Evolutionary conservation across 1,284 basidiomycete genomes (phyloP).

Genomic region (Sphagnurus paluster): DNA sequence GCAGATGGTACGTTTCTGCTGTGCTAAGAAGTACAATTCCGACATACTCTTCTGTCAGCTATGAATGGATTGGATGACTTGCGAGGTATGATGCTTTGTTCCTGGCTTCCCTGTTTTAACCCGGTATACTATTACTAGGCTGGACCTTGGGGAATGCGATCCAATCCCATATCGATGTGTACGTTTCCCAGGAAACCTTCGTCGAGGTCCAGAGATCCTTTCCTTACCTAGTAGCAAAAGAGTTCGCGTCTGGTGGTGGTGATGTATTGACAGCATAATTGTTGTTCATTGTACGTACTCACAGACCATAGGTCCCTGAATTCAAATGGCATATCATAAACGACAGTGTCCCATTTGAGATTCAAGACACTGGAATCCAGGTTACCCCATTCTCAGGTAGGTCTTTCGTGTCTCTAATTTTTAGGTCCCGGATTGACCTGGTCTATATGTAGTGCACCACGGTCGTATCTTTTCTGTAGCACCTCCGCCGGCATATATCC

Average conservation of each 20-base stretch:
- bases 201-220: constrained; percentile 65
- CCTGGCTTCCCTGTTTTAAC: constrained; percentile 6
- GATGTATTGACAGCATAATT: constrained; percentile 45
- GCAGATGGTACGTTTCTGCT: constrained; percentile 57
- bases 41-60: constrained; percentile 44
- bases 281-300: not conserved
- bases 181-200: constrained; percentile 66
- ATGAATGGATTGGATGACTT: constrained; percentile 85
- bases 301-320: constrained; percentile 59
- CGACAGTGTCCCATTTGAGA: constrained; percentile 61
- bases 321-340: constrained; percentile 81
- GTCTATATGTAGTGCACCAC: constrained; percentile 57
- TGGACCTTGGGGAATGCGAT: constrained; percentile 74
- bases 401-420: constrained; percentile 14
- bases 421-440: not conserved
- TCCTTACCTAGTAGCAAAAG: constrained; percentile 75
- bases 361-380: constrained; percentile 60
- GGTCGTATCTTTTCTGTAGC: constrained; percentile 54
- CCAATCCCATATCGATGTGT: constrained; percentile 73
- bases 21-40: constrained; percentile 3
- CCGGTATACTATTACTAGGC: constrained; percentile 38
- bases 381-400: constrained; percentile 69
- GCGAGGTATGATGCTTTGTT: constrained; percentile 68
- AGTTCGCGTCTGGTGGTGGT: constrained; percentile 77
- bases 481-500: constrained; percentile 38